These are phyloP conservation scores for Metschnikowia chrysomelidarum DNA, from an alignment of 805 yeast species.

Conservation along the genomic window DNA sequence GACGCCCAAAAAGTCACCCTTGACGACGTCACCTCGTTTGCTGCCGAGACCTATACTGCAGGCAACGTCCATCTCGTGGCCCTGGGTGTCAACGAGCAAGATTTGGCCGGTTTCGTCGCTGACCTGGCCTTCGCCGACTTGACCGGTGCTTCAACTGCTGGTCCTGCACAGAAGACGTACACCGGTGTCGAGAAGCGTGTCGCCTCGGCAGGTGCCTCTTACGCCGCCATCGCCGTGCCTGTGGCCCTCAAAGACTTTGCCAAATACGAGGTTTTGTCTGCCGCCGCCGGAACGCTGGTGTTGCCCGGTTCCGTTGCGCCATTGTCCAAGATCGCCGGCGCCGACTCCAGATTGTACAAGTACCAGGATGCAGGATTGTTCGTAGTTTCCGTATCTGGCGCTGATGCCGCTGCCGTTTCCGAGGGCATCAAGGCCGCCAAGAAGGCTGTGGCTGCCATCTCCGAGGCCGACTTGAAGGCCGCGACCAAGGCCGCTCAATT, in stretches of 20 bases:
- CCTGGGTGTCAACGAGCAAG: slow-evolving; percentile 69
- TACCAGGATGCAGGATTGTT: slow-evolving; percentile 83
- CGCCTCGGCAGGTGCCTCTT: slow-evolving; percentile 61
- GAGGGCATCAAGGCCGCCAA: slow-evolving; percentile 60
- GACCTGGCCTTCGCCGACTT: slow-evolving; percentile 65
- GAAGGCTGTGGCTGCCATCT: slow-evolving; percentile 33
- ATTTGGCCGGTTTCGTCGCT: slow-evolving; percentile 62
- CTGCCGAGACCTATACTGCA: slow-evolving; percentile 64
- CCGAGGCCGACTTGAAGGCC: slow-evolving; percentile 53
- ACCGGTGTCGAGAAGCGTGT: slow-evolving; percentile 69
- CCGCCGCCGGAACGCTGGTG: slow-evolving; percentile 57
- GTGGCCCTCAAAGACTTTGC: slow-evolving; percentile 61
- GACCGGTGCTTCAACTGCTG: slow-evolving; percentile 56
- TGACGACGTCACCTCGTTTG: slow-evolving; percentile 66
- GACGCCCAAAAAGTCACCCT: slow-evolving; percentile 53
- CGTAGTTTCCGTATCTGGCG: slow-evolving; percentile 62
- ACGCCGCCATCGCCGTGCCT: slow-evolving; percentile 82
- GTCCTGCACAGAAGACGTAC: slow-evolving; percentile 36
- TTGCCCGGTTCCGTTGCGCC: slow-evolving; percentile 57
- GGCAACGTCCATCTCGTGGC: slow-evolving; percentile 71
- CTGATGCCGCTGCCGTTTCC: slow-evolving; percentile 56
- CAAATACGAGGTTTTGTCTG: slow-evolving; percentile 66
- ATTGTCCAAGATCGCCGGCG: slow-evolving; percentile 45
- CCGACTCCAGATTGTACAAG: slow-evolving; percentile 54
- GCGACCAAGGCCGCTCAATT: slow-evolving; percentile 45